These are phyloP conservation scores for Cichorium intybus DNA, from an alignment of 140 eudicot genomes.

Conservation along the genomic window DNA sequence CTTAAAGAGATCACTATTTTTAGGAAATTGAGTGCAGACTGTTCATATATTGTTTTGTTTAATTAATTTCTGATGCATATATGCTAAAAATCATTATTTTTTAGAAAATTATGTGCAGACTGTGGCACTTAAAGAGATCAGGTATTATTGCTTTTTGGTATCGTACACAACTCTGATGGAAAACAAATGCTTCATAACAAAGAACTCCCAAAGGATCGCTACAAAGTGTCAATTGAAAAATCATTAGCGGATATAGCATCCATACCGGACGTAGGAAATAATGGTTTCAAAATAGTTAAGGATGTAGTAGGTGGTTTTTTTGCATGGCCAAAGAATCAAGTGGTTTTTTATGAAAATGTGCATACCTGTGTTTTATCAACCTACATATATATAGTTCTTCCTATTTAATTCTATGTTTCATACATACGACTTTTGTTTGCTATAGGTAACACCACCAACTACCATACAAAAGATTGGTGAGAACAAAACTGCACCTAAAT, in stretches of 20 bases:
- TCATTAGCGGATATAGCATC: not conserved
- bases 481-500: not conserved
- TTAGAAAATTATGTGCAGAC: not conserved
- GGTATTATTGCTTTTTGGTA: not conserved
- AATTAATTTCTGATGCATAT: not conserved
- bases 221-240: not conserved
- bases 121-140: not conserved
- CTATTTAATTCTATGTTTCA: not conserved
- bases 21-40: too few relatives aligned
- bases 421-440: not conserved
- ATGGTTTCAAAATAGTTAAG: not conserved
- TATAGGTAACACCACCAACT: not conserved
- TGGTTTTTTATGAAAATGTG: not conserved
- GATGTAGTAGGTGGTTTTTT: not conserved
- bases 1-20: too few relatives aligned
- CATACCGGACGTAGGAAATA: not conserved
- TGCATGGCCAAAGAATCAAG: conserved; percentile 4
- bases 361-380: not conserved
- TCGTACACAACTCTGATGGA: not conserved
- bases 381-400: not conserved
- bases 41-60: not conserved
- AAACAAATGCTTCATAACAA: not conserved
- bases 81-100: too few relatives aligned
- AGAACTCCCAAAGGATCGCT: not conserved
- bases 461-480: not conserved